phyloP scores from a whole-genome alignment of 1,284 basidiomycete species.

The Grifola frondosa region DNA sequence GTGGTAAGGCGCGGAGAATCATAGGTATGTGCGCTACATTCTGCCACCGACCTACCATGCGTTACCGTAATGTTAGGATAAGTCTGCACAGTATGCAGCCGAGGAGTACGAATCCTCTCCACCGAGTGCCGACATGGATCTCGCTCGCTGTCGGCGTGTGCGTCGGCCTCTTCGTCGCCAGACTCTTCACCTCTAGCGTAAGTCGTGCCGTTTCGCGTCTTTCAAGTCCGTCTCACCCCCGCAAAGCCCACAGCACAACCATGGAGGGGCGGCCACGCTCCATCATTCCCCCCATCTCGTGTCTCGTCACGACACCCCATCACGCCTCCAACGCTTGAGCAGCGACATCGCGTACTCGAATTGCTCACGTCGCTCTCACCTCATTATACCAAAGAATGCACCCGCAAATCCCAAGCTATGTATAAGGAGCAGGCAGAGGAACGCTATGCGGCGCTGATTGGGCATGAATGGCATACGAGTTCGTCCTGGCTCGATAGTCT shows the following conservation, averaged over 20 bases:
- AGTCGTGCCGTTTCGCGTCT: slow-evolving; percentile 10
- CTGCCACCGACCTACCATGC: slow-evolving; percentile 11
- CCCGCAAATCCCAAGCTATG: slow-evolving; percentile 75
- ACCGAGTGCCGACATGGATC: slow-evolving; percentile 37
- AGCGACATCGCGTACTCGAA: slow-evolving; percentile 82
- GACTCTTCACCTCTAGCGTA: slow-evolving; percentile 44
- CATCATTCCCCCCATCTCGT: slow-evolving; percentile 37
- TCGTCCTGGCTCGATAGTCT: slow-evolving; percentile 63
- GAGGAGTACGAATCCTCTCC: slow-evolving; percentile 28
- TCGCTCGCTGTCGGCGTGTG: slow-evolving; percentile 65
- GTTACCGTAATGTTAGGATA: slow-evolving; percentile 11
- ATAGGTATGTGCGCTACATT: slow-evolving; percentile 10
- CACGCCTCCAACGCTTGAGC: slow-evolving; percentile 70
- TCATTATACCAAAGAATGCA: slow-evolving; percentile 91
- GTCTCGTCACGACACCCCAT: slow-evolving; percentile 57
- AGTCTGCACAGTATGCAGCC: slow-evolving; percentile 30
- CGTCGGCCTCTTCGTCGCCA: slow-evolving; percentile 63
- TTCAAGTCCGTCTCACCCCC: background rate
- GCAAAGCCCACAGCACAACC: slow-evolving; percentile 37
- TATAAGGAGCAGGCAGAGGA: slow-evolving; percentile 84
- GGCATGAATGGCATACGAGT: slow-evolving; percentile 62
- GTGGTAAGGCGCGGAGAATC: too few species aligned
- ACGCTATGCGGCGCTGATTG: slow-evolving; percentile 80
- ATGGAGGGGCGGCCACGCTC: slow-evolving; percentile 57
- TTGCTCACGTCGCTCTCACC: slow-evolving; percentile 83